Conservation (phyloP, 768 basidiomycete genomes). For the Tubosaeta sp. region DNA sequence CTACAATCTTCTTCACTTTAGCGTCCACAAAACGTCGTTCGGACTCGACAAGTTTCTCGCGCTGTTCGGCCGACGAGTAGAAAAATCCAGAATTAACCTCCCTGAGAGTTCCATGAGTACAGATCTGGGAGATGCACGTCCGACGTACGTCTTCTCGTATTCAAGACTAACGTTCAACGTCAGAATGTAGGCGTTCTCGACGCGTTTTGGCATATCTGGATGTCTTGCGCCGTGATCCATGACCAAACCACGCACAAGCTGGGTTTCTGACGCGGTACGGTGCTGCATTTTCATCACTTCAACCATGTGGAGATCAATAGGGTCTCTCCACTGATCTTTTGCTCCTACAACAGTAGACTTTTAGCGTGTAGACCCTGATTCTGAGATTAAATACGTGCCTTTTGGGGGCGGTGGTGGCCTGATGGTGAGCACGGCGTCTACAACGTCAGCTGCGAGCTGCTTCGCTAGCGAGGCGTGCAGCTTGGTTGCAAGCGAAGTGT, state of each 20-base stretch:
- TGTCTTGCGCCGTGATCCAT: constrained; percentile 97
- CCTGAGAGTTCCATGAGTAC: constrained; percentile 39
- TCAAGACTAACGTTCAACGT: constrained; percentile 97
- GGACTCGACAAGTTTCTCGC: constrained; percentile 97
- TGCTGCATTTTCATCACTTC: constrained; percentile 99
- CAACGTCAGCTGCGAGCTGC: constrained; percentile 86
- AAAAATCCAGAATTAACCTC: constrained; percentile 99
- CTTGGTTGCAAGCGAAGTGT: constrained; percentile 96
- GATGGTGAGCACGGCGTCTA: constrained; percentile 92
- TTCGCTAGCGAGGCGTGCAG: constrained; percentile 77
- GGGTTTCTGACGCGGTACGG: constrained; percentile 94
- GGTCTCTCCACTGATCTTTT: constrained; percentile 71
- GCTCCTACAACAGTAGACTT: constrained; percentile 39
- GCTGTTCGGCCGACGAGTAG: constrained; percentile 97
- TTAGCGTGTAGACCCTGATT: constrained; percentile 27
- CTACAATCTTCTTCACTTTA: constrained; percentile 93
- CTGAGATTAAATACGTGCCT: constrained; percentile 40
- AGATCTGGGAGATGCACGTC: constrained; percentile 10
- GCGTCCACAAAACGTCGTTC: constrained; percentile 92
- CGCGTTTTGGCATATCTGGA: constrained; percentile 98
- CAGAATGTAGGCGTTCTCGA: constrained; percentile 93
- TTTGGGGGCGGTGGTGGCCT: constrained; percentile 59
- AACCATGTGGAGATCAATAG: constrained; percentile 98
- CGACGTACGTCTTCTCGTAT: constrained; percentile 96
- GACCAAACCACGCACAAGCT: constrained; percentile 91